These are phyloP conservation scores for Starmerella stigmatis DNA, from an alignment of 805 yeast genomes.

Conservation along the genomic window DNA sequence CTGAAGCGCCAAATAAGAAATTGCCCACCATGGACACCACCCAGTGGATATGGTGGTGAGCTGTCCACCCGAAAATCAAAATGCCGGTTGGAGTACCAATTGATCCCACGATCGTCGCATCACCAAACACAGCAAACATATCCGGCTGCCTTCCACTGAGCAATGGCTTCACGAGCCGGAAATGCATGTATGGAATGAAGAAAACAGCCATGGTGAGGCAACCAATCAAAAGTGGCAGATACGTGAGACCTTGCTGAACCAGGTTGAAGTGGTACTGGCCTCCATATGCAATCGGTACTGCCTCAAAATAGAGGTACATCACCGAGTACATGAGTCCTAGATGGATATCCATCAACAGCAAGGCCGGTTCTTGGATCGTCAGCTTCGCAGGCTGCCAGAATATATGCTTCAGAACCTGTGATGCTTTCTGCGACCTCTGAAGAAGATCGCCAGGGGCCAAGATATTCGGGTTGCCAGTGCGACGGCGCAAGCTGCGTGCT, in stretches of 20 bases:
- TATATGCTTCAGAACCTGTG: constrained; percentile 14
- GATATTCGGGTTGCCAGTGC: constrained; percentile 32
- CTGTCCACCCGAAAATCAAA: constrained; percentile 51
- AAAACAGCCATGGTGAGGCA: constrained; percentile 31
- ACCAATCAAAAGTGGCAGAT: constrained; percentile 40
- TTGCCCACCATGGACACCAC: constrained; percentile 41
- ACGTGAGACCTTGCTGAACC: constrained; percentile 40
- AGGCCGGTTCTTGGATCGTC: constrained; percentile 44
- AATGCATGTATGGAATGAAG: constrained; percentile 10
- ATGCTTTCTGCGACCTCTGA: neutral
- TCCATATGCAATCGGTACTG: constrained; percentile 45
- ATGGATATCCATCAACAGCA: constrained; percentile 42
- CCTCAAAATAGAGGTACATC: constrained; percentile 49
- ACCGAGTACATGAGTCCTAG: constrained; percentile 44
- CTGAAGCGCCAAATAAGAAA: constrained; percentile 33
- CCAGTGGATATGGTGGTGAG: constrained; percentile 41
- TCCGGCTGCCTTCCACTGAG: neutral
- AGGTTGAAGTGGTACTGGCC: constrained; percentile 39
- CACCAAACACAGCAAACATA: constrained; percentile 15
- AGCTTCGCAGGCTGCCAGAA: constrained; percentile 36
- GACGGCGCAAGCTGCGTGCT: constrained; percentile 39
- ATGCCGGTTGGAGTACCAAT: constrained; percentile 41
- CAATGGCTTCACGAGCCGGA: constrained; percentile 1
- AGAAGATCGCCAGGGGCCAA: too few species aligned
- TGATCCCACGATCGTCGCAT: constrained; percentile 35